Base-by-base conservation (phyloP, 164 flowering plant genomes). In the Santalum album region DNA sequence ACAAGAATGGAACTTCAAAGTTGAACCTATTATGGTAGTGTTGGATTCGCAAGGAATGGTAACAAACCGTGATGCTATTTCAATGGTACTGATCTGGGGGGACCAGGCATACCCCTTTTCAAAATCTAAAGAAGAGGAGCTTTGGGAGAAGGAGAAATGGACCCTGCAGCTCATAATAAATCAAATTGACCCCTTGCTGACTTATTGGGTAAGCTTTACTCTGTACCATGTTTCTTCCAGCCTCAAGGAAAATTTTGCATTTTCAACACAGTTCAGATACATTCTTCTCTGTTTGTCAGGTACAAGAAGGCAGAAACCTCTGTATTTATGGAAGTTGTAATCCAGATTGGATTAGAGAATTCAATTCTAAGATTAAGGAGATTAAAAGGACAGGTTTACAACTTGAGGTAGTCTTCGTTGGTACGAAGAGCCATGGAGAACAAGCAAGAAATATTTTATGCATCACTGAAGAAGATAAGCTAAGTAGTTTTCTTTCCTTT, bases 11-110 rank as follows among this genome's bases (percentile, higher is more conserved):
- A 51, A 60, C 34, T 84, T 63, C 56, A 59, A 55, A 47, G 80
- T 71, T 2, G 71, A 81, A 43, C 82, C 94, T 4, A 19, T 77
- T 25, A 71, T 87, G 80, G 86, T 80, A 47, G 89, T 78, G 38
- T 63, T 90, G 69, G 78, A 90, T 67, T 40, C 69, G 10, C 58
- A 68, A 61, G 90, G 95, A 18, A 61, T 20, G 25, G 65, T 90
- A 16, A 56, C 75, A 17, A 70, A 78, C 52, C 24, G 22, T 42
- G 79, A 81, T 75, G 89, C 95, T 7, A 56, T 79, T 6, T 75
- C 83, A 59, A 80, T 87, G 90, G 67, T 74, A 35, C 44, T 67
- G 39, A 73, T 85, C 10, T 87, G 97, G 97, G 95, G 94, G 12
- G 49, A 70, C n/a, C 54, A 29, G 60, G 95, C 88, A 16, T 81